phyloP scores from a whole-genome alignment of 305 asterid genomes.

The Fraxinus dipetala region DNA sequence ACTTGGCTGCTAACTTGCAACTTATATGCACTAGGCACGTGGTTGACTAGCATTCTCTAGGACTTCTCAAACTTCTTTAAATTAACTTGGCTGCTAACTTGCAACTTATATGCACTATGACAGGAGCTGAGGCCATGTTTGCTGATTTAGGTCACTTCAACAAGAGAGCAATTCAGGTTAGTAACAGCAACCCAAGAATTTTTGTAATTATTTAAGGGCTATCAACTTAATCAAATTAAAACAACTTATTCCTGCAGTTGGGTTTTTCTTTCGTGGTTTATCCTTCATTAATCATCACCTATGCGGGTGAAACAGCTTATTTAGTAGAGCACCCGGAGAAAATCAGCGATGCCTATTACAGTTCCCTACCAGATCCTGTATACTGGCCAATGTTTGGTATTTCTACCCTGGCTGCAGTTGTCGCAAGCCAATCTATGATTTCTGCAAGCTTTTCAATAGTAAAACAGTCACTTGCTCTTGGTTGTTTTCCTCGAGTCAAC shows the following conservation, averaged over 20 bases:
- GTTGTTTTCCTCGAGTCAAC: conserved; percentile 42
- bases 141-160: conserved; percentile 54
- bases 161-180: conserved; percentile 47
- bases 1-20: background rate
- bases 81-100: background rate
- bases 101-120: background rate
- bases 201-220: background rate
- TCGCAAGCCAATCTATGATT: conserved; percentile 50
- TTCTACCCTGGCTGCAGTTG: conserved; percentile 46
- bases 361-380: conserved; percentile 31
- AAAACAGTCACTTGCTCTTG: conserved; percentile 40
- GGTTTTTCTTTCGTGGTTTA: conserved; percentile 44
- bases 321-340: conserved; percentile 40
- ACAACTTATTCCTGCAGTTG: conserved; percentile 25
- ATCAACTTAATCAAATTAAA: background rate
- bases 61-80: background rate
- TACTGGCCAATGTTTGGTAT: conserved; percentile 55
- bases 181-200: background rate
- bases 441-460: conserved; percentile 46
- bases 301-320: conserved; percentile 50
- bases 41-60: background rate
- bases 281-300: conserved; percentile 39
- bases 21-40: background rate
- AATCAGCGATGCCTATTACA: conserved; percentile 41
- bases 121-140: conserved; percentile 58